A percentile compares a stretch with the other conserved stretches of the same genome.
Conservation (phyloP, 352 stramenopile genomes). For the Synura sp. region DNA sequence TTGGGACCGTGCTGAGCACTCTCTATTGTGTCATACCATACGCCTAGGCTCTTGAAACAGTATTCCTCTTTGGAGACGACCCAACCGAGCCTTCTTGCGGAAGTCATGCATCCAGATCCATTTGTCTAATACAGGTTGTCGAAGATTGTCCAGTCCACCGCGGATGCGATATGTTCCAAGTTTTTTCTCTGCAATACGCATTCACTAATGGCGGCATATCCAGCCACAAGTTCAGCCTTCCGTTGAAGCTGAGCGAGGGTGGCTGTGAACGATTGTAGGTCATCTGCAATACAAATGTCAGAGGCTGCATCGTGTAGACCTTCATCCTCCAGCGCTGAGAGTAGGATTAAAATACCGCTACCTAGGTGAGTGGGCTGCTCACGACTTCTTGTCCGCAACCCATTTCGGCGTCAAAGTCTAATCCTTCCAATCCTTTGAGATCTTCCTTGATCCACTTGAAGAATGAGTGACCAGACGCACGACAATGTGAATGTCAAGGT, state of each 20-base stretch:
- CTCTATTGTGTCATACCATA: slow-evolving; percentile 27
- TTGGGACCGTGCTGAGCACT: not conserved
- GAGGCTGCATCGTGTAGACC: not conserved
- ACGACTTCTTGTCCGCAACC: slow-evolving; percentile 20
- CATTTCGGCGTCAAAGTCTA: slow-evolving; percentile 28
- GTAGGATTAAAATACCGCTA: slow-evolving; percentile 20
- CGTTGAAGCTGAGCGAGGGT: not conserved
- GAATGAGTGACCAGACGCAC: not conserved
- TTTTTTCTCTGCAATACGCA: slow-evolving; percentile 19
- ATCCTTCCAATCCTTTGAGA: not conserved
- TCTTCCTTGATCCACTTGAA: not conserved
- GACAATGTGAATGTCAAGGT: not conserved
- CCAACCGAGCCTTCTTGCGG: not conserved
- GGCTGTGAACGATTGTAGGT: not conserved
- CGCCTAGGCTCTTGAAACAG: too few species aligned
- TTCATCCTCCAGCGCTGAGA: not conserved
- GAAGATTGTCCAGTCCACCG: not conserved
- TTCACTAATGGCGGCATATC: not conserved
- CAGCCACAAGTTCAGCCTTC: slow-evolving; percentile 8
- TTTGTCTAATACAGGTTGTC: not conserved
- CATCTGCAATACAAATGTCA: slow-evolving; percentile 4
- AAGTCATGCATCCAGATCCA: slow-evolving; percentile 4
- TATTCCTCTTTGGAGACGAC: slow-evolving; percentile 3
- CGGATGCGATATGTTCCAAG: slow-evolving; percentile 2
- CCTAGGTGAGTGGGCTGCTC: slow-evolving; percentile 9